Evolutionary conservation across 108 stramenopile species (phyloP), one percentile per base, ranked within the genome.

Genomic region (Nannochloropsis gaditana): DNA sequence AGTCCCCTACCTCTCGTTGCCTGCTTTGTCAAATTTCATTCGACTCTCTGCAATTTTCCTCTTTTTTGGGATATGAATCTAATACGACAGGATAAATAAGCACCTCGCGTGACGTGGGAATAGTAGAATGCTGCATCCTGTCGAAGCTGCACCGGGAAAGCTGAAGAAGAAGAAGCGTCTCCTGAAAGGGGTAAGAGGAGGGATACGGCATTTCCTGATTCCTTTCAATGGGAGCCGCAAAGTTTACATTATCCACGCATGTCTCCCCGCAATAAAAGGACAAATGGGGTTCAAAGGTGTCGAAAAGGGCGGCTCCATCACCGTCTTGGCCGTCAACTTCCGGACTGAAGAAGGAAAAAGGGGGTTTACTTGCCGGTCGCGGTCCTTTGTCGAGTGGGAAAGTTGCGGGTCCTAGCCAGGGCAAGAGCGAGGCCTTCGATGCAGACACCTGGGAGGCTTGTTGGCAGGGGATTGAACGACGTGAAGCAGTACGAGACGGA

Each of bases 401-500:
- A 15, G n/a, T 2, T n/a, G 15, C 59, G 19, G 3, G 19, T 8
- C 4, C 15, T 73, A 6, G 4, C 59, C 59, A 73, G 31, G 31
- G 31, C 31, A 31, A 31, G 31, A 31, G 31, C 31, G 31, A 31
- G 31, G 31, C 1, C 31, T 31, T 31, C 59, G 59, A 73, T 2
- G 59, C 15, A 73, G 59, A 73, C n/a, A 73, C 59, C 59, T 73
- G 59, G 59, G 59, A 73, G n/a, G 59, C 19, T n/a, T 73, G 59
- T n/a, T 73, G 59, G 59, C 59, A 73, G n/a, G 59, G 59, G 15
- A n/a, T 0, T n/a, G 19, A n/a, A 73, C 59, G 59, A 73, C 59
- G n/a, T 6, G 59, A 73, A n/a, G 59, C 59, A 15, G 59, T 73
- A n/a, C 59, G 6, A 73, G 59, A 73, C 8, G 59, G 59, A n/a